Conservation (phyloP, 1,284 basidiomycete species). For the Microstroma glucosiphilum region DNA sequence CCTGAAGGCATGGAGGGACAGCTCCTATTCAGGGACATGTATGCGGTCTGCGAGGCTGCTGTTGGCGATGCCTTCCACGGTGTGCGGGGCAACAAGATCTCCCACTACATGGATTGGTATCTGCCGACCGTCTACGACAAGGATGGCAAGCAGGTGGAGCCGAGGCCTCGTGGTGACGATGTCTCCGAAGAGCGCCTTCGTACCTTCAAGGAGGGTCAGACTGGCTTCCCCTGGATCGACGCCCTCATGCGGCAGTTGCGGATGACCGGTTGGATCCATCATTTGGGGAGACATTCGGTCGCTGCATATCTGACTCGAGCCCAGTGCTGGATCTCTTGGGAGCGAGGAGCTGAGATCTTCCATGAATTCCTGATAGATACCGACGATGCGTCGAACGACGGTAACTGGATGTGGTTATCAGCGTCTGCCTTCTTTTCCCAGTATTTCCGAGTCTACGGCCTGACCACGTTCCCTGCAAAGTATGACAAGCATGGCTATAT, state of each 20-base stretch:
- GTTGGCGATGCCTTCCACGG: slow-evolving; percentile 51
- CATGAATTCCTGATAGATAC: slow-evolving; percentile 48
- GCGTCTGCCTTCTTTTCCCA: slow-evolving; percentile 54
- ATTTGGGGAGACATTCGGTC: slow-evolving; percentile 57
- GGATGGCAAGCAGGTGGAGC: slow-evolving; percentile 48
- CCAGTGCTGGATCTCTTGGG: slow-evolving; percentile 59
- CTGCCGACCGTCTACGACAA: slow-evolving; percentile 54
- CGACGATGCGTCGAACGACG: slow-evolving; percentile 53
- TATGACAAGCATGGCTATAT: slow-evolving; percentile 54
- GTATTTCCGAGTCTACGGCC: slow-evolving; percentile 52
- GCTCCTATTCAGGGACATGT: slow-evolving; percentile 55
- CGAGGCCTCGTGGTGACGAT: slow-evolving; percentile 51
- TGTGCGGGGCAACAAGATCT: slow-evolving; percentile 53
- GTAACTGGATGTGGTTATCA: slow-evolving; percentile 58
- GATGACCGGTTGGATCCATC: slow-evolving; percentile 52
- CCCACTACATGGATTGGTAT: slow-evolving; percentile 54
- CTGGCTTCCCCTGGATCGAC: slow-evolving; percentile 57
- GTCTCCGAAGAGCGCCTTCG: slow-evolving; percentile 52
- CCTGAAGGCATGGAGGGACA: slow-evolving; percentile 45
- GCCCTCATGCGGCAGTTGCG: slow-evolving; percentile 56
- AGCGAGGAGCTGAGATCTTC: slow-evolving; percentile 58
- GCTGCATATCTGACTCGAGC: slow-evolving; percentile 59
- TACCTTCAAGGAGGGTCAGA: slow-evolving; percentile 54
- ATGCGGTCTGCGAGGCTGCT: slow-evolving; percentile 53
- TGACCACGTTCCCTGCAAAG: slow-evolving; percentile 54